These are phyloP conservation scores for Mycena haematopus DNA, from an alignment of 768 basidiomycete species.

Conservation along the genomic window DNA sequence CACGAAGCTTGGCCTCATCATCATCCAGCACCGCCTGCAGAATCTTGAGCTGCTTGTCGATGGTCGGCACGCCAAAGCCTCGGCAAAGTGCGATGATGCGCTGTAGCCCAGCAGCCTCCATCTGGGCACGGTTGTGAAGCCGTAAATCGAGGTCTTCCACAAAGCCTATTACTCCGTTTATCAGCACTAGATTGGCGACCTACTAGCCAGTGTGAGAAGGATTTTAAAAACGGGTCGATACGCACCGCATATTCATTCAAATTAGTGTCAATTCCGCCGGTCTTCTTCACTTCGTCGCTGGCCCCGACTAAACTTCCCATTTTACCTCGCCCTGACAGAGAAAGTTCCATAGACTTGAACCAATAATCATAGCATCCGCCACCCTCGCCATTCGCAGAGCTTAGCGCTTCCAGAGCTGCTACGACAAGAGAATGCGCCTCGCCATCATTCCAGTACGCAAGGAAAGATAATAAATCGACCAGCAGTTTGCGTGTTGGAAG, in stretches of 20 bases:
- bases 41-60: slow-evolving; percentile 70
- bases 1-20: slow-evolving; percentile 75
- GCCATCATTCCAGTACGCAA: slow-evolving; percentile 69
- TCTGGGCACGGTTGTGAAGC: slow-evolving; percentile 84
- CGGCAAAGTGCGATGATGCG: slow-evolving; percentile 75
- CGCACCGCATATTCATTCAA: slow-evolving; percentile 89
- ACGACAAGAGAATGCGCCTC: slow-evolving; percentile 72
- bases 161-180: slow-evolving; percentile 68
- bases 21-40: slow-evolving; percentile 70
- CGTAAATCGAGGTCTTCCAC: slow-evolving; percentile 84
- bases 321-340: slow-evolving; percentile 83
- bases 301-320: slow-evolving; percentile 97
- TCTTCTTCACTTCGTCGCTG: slow-evolving; percentile 84
- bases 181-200: slow-evolving; percentile 75
- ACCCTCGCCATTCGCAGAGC: slow-evolving; percentile 65
- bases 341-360: slow-evolving; percentile 83
- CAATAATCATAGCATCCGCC: slow-evolving; percentile 81
- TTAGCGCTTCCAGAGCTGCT: slow-evolving; percentile 75
- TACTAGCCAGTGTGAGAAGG: slow-evolving; percentile 35
- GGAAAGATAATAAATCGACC: slow-evolving; percentile 79
- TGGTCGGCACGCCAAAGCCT: slow-evolving; percentile 64
- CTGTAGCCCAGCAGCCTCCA: slow-evolving; percentile 86
- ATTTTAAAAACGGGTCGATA: slow-evolving; percentile 23
- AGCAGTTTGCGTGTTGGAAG: slow-evolving; percentile 79
- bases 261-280: slow-evolving; percentile 67